Conservation (phyloP, 306 rosid genomes). For the Sicyos edulis region DNA sequence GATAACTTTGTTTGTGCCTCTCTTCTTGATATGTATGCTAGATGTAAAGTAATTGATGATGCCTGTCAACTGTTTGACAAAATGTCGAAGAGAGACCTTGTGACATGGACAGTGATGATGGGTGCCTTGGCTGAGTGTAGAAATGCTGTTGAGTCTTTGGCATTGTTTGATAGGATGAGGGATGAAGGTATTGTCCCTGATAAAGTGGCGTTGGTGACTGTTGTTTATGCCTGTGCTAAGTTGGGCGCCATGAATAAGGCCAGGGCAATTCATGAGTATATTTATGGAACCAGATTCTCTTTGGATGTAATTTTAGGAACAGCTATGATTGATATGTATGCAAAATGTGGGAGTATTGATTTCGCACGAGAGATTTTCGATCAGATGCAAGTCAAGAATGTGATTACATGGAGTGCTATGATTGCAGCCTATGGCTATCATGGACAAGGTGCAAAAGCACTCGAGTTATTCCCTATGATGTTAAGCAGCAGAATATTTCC, state of each 20-base stretch:
- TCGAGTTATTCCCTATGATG: slow-evolving; percentile 54
- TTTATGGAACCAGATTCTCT: slow-evolving; percentile 35
- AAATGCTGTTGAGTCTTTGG: slow-evolving; percentile 48
- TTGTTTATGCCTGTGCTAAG: slow-evolving; percentile 70
- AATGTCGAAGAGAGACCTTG: slow-evolving; percentile 51
- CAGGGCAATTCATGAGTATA: slow-evolving; percentile 42
- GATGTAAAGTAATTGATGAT: slow-evolving; percentile 43
- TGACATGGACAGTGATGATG: slow-evolving; percentile 73
- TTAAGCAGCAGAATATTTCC: slow-evolving; percentile 43
- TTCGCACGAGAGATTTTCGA: slow-evolving; percentile 57
- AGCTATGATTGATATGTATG: slow-evolving; percentile 71
- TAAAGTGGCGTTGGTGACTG: slow-evolving; percentile 57
- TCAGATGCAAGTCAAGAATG: slow-evolving; percentile 57
- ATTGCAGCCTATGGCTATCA: slow-evolving; percentile 73
- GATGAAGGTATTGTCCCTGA: slow-evolving; percentile 60
- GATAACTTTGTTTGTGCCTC: slow-evolving; percentile 57
- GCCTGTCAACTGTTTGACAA: slow-evolving; percentile 47
- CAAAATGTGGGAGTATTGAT: slow-evolving; percentile 61
- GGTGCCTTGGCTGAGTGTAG: slow-evolving; percentile 46
- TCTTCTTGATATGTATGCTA: slow-evolving; percentile 62
- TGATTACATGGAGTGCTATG: slow-evolving; percentile 79
- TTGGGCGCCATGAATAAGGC: slow-evolving; percentile 70
- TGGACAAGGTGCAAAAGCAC: slow-evolving; percentile 58
- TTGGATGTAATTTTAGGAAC: slow-evolving; percentile 66
- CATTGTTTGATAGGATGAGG: slow-evolving; percentile 62